phyloP scores from a whole-genome alignment of 2,329 filamentous ascomycete genomes.

The Colletotrichum lupini region DNA sequence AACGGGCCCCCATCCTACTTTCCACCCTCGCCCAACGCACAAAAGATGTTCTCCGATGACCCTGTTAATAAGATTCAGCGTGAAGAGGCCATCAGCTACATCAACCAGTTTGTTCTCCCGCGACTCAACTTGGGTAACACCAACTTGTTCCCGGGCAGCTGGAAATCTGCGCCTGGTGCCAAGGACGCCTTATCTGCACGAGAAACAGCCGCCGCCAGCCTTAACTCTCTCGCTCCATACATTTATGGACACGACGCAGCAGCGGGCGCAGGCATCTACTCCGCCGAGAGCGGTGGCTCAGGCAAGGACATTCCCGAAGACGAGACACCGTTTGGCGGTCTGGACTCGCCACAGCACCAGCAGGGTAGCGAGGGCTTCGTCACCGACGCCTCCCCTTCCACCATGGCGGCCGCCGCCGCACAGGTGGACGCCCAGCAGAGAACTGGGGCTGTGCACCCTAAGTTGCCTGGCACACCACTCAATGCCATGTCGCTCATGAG shows the following conservation, averaged over 20 bases:
- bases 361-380: constrained; percentile 11
- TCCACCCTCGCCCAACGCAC: constrained; percentile 58
- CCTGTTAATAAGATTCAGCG: constrained; percentile 74
- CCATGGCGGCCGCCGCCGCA: constrained; percentile 12
- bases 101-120: constrained; percentile 76
- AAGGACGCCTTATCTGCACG: constrained; percentile 52
- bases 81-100: constrained; percentile 74
- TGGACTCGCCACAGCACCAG: constrained; percentile 31
- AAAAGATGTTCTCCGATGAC: constrained; percentile 56
- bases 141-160: constrained; percentile 50
- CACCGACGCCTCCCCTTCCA: constrained; percentile 10
- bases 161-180: constrained; percentile 46
- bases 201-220: constrained; percentile 59
- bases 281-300: constrained; percentile 34
- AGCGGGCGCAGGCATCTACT: constrained; percentile 56
- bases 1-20: constrained; percentile 73
- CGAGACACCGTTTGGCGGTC: constrained; percentile 37
- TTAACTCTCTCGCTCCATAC: constrained; percentile 67
- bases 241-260: constrained; percentile 62
- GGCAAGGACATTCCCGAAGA: constrained; percentile 37
- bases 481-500: constrained; percentile 67
- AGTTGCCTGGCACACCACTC: constrained; percentile 44
- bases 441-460: constrained; percentile 10
- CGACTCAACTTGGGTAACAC: constrained; percentile 64
- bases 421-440: constrained; percentile 21